Evolutionary conservation across 169 alveolate species (phyloP), one percentile per base, ranked within the genome.

Genomic region (Cryptosporidium sp.): DNA sequence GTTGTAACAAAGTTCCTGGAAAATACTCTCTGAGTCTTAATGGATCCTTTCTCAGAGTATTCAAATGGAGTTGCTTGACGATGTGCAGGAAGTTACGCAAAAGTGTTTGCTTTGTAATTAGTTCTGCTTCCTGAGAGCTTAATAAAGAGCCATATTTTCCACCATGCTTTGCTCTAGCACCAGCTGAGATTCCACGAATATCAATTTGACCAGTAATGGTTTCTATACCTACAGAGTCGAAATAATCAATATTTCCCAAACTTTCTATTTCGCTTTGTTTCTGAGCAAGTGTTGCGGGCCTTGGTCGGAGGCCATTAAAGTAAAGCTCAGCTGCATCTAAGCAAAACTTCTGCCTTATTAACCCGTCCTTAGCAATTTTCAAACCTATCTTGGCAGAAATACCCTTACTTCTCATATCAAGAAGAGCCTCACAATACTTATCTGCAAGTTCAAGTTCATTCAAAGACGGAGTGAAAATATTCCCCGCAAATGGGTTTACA

Each of bases 241-340:
- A 70, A 37, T 73, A 73, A 12, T 73, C 86, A 35, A 73, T 73
- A 6, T n/a, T 43, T 33, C 86, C 71, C 4, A 73, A 45, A 12
- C 55, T 37, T 31, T 50, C 86, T 16, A 68, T 68, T 29, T 73
- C 86, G 5, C n/a, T 35, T 39, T 73, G 71, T 73, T 58, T 73
- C 43, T 73, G 86, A 21, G 86, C 41, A 33, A 59, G 59, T 3
- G 86, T 73, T 23, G 55, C 55, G 6, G 71, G 71, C 58, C 86
- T 73, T 73, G 69, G 86, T 2, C 59, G 50, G 7, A 73, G 10
- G 55, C 86, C 86, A 55, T 73, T 73, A 33, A 73, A 73, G 65
- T 73, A 73, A n/a, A 73, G 58, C 16, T 52, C 86, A 58, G 86
- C 86, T 33, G 86, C 86, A 52, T 73, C 86, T 2, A 21, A 41